These are phyloP conservation scores for Xylaria palmicola DNA, from an alignment of 495 filamentous ascomycete genomes.

Conservation along the genomic window DNA sequence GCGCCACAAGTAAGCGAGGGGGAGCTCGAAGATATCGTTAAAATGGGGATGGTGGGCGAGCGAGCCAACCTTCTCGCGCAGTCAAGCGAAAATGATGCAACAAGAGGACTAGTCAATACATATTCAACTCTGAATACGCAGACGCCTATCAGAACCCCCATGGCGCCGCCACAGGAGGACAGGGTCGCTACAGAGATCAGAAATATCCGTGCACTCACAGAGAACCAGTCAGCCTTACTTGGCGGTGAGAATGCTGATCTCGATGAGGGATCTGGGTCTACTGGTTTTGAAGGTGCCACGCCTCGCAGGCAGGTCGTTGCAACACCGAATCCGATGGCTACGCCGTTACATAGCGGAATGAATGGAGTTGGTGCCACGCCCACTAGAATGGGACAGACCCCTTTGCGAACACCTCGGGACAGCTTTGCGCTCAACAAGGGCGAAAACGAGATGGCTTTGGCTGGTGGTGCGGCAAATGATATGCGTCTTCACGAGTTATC, in stretches of 20 bases:
- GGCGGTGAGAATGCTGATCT: constrained; percentile 93
- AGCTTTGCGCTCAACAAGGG: constrained; percentile 79
- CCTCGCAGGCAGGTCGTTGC: constrained; percentile 77
- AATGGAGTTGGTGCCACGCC: constrained; percentile 74
- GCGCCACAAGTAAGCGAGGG: constrained; percentile 86
- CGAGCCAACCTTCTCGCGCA: constrained; percentile 74
- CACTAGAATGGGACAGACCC: constrained; percentile 72
- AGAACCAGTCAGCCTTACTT: constrained; percentile 92
- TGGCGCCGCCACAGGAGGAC: constrained; percentile 88
- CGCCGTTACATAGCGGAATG: constrained; percentile 72
- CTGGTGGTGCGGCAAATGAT: constrained; percentile 77
- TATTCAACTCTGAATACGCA: constrained; percentile 77
- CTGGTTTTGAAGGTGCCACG: constrained; percentile 83
- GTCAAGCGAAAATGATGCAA: constrained; percentile 80
- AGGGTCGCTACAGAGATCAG: constrained; percentile 93
- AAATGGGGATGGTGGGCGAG: constrained; percentile 95
- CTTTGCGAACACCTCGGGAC: constrained; percentile 87
- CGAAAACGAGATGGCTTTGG: constrained; percentile 61
- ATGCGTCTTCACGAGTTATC: constrained; percentile 71
- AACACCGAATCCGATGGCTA: constrained; percentile 94
- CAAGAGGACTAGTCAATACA: constrained; percentile 79
- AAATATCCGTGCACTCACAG: constrained; percentile 88
- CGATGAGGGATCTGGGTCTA: constrained; percentile 75
- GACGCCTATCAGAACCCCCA: constrained; percentile 88
- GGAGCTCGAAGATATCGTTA: constrained; percentile 96